Evolutionary conservation across 73 alveolate species (phyloP).

Genomic region (Durusdinium trenchii): DNA sequence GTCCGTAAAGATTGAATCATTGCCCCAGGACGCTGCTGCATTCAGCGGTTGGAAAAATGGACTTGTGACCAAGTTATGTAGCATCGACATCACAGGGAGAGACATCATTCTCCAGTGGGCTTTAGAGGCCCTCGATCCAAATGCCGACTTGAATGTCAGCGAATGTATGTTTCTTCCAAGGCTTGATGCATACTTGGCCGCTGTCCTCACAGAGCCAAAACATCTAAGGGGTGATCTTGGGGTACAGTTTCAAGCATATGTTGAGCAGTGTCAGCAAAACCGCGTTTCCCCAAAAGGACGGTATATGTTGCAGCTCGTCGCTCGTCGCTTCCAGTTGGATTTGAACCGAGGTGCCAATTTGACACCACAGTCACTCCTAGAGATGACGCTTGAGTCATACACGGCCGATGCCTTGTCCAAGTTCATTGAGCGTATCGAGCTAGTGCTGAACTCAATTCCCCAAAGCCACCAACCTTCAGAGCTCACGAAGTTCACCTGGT

Average conservation of each 20-base stretch:
- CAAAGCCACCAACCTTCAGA: neutral
- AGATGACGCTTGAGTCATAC: neutral
- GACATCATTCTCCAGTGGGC: slow-evolving; percentile 2
- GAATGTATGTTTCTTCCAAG: neutral
- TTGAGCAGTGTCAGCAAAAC: neutral
- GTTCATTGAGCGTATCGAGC: neutral
- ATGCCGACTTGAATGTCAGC: neutral
- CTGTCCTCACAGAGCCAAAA: neutral
- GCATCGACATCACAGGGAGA: slow-evolving; percentile 21
- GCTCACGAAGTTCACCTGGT: slow-evolving; percentile 46
- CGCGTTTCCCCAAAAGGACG: slow-evolving; percentile 2
- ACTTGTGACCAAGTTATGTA: neutral
- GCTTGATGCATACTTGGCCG: neutral
- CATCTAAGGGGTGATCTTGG: slow-evolving; percentile 1
- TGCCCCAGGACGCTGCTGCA: neutral
- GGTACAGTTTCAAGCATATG: slow-evolving; percentile 24
- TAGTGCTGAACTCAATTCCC: neutral
- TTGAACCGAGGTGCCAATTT: slow-evolving; percentile 9
- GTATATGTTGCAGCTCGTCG: neutral
- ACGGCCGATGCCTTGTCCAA: neutral
- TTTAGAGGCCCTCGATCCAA: neutral
- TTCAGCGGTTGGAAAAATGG: neutral
- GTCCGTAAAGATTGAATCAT: neutral
- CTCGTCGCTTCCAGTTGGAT: neutral
- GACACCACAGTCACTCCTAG: neutral